Percentiles rank a stretch among this genome's conserved stretches.
phyloP scores from a whole-genome alignment of 495 filamentous ascomycete genomes.

The Articulospora tetracladia region DNA sequence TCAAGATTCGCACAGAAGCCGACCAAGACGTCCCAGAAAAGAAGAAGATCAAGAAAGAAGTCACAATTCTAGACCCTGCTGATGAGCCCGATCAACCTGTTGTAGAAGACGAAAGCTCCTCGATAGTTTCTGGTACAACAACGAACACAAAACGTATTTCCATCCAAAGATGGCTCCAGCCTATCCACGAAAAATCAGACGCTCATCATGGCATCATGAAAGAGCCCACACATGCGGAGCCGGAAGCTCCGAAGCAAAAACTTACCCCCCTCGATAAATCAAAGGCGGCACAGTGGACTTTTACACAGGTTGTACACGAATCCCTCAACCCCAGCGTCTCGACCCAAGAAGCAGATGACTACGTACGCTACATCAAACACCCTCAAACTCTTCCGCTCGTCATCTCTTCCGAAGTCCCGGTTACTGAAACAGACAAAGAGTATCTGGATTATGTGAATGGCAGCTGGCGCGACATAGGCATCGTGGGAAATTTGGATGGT shows the following conservation, averaged over 20 bases:
- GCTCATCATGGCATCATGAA: conserved; percentile 45
- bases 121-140: conserved; percentile 35
- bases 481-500: conserved; percentile 7
- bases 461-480: conserved; percentile 35
- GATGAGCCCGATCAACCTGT: conserved; percentile 19
- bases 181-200: conserved; percentile 31
- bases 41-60: conserved; percentile 52
- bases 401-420: conserved; percentile 60
- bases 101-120: conserved; percentile 33
- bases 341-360: conserved; percentile 73
- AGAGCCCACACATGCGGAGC: conserved; percentile 18
- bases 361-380: conserved; percentile 86
- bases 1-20: conserved; percentile 62
- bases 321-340: conserved; percentile 77
- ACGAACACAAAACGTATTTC: conserved; percentile 35
- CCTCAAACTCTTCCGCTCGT: conserved; percentile 88
- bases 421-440: conserved; percentile 52
- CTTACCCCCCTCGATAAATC: conserved; percentile 55
- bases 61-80: conserved; percentile 54
- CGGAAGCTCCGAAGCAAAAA: conserved; percentile 25
- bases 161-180: conserved; percentile 51
- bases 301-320: conserved; percentile 76
- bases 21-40: conserved; percentile 46
- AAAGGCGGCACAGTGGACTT: conserved; percentile 75
- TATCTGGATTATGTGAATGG: conserved; percentile 71